Percentiles rank a stretch among this genome's conserved stretches.
phyloP scores from a whole-genome alignment of 2,329 filamentous ascomycete species.

The Trichophyton verrucosum region DNA sequence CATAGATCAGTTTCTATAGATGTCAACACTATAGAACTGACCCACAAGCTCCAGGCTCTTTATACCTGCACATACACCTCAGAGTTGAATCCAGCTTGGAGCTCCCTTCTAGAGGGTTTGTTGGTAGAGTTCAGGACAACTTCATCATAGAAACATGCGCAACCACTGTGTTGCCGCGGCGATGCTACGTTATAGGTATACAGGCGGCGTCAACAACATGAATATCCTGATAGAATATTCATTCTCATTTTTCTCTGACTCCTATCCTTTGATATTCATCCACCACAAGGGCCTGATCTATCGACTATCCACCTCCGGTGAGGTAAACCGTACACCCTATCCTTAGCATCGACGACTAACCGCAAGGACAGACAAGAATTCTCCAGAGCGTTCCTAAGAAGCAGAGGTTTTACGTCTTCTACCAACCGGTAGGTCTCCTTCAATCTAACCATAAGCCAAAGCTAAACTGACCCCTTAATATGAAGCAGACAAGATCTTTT shows the following conservation, averaged over 20 bases:
- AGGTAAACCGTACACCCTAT: background rate
- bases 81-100: constrained; percentile 7
- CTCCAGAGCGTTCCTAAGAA: background rate
- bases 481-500: background rate
- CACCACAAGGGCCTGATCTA: too few relatives aligned
- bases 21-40: constrained; percentile 13
- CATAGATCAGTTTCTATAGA: constrained; percentile 13
- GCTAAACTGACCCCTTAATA: background rate
- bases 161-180: background rate
- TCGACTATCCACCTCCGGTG: background rate
- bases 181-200: background rate
- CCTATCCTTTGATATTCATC: background rate
- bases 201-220: background rate
- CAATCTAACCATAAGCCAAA: background rate
- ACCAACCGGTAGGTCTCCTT: background rate
- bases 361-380: background rate
- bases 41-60: constrained; percentile 18
- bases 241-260: background rate
- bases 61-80: constrained; percentile 6
- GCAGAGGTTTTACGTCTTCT: background rate
- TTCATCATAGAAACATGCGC: background rate
- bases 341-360: background rate
- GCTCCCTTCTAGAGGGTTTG: constrained; percentile 16
- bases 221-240: background rate
- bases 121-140: constrained; percentile 7